Evolutionary conservation across 345 rosid species (phyloP), one percentile per base, ranked within the genome.

Genomic region (Acer campestre): DNA sequence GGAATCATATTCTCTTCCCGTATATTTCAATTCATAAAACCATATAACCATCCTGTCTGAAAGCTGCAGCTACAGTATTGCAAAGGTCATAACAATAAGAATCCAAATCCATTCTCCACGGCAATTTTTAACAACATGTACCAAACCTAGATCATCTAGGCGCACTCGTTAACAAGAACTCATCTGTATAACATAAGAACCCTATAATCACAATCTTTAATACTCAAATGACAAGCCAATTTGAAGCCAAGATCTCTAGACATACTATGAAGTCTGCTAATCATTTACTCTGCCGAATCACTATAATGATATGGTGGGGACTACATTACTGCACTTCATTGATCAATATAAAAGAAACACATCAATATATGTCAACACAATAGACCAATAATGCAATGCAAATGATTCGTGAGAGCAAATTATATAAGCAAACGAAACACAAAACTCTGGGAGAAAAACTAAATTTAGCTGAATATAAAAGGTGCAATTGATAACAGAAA

Each of bases 381-480:
- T 17, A 49, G 8, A 11, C 42, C 67, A 61, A 73, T 9, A 2
- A 2, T 3, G 7, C 5, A 40, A 42, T 16, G 53, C 35, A 23
- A 25, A 63, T 38, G 55, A 72, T 72, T 71, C 53, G 13, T 58
- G 66, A 22, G 14, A 7, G 48, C 38, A 72, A 58, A 42, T 69
- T 12, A 48, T 22, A 46, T 23, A 7, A 48, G 38, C 1, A n/a
- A 23, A 69, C 23, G 49, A 23, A 38, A 48, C 20, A 46, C n/a
- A 48, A 31, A 22, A 48, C 22, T 42, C 11, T n/a, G 61, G 18
- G 63, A 22, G 25, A 16, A 7, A 20, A 59, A 59, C 27, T 59
- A 59, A 9, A 58, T 58, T 59, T n/a, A 59, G 8, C 63, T 59
- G 27, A 59, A 59, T 22, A 59, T 20, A 18, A 22, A 59, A 59